A percentile compares a stretch with the other conserved stretches of the same genome.
These are phyloP conservation scores for Venturia nashicola DNA, from an alignment of 2,329 filamentous ascomycete genomes.

Conservation along the genomic window DNA sequence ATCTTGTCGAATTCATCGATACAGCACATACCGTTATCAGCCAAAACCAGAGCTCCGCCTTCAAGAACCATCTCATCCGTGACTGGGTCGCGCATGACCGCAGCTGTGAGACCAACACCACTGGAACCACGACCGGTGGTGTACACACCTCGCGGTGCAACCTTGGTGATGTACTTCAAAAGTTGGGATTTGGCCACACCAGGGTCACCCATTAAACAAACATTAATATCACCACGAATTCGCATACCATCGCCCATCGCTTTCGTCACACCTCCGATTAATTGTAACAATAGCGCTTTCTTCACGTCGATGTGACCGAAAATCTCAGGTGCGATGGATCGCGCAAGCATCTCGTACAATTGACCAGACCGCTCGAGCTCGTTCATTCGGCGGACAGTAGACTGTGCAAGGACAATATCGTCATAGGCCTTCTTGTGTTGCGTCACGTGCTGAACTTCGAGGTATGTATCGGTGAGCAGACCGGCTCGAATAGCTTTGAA, in stretches of 20 bases:
- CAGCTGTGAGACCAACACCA: slow-evolving; percentile 70
- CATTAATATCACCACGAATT: slow-evolving; percentile 97
- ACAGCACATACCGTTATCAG: slow-evolving; percentile 75
- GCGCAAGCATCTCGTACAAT: slow-evolving; percentile 89
- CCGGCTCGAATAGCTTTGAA: slow-evolving; percentile 96
- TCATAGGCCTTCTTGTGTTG: slow-evolving; percentile 99
- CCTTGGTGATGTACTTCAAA: slow-evolving; percentile 96
- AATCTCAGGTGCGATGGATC: slow-evolving; percentile 95
- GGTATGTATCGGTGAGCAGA: slow-evolving; percentile 90
- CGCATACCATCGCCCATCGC: slow-evolving; percentile 97
- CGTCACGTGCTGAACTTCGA: slow-evolving; percentile 84
- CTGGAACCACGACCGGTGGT: slow-evolving; percentile 71
- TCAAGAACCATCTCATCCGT: slow-evolving; percentile 79
- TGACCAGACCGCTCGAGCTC: slow-evolving; percentile 75
- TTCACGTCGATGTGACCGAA: slow-evolving; percentile 95
- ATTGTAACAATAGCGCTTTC: slow-evolving; percentile 86
- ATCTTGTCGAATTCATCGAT: slow-evolving; percentile 87
- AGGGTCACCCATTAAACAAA: slow-evolving; percentile 97
- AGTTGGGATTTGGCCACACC: slow-evolving; percentile 99
- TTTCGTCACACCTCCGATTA: slow-evolving; percentile 93
- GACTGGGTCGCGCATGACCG: slow-evolving; percentile 73
- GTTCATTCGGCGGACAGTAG: slow-evolving; percentile 71
- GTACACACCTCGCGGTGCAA: slow-evolving; percentile 83
- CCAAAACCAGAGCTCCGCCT: slow-evolving; percentile 65
- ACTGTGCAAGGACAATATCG: slow-evolving; percentile 72